A percentile compares a stretch with the other conserved stretches of the same genome.
Evolutionary conservation across 2,329 filamentous ascomycete species (phyloP).

Genomic region (Fusarium sublunatum): DNA sequence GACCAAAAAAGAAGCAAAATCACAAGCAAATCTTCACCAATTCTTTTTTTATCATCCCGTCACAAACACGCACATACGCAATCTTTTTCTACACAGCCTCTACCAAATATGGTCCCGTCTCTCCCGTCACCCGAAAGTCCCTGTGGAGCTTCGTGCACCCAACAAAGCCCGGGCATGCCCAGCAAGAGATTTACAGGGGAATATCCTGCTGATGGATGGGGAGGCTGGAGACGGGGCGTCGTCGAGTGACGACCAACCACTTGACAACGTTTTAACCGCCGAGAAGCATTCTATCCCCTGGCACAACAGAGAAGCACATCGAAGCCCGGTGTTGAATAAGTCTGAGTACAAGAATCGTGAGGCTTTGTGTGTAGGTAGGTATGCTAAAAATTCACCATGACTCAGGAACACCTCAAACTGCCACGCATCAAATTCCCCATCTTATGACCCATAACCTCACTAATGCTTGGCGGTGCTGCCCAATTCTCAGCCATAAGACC

Average conservation of each 20-base stretch:
- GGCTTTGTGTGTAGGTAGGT: too few species aligned
- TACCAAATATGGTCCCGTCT: conserved; percentile 19
- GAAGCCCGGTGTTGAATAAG: conserved; percentile 11
- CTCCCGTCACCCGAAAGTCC: conserved; percentile 13
- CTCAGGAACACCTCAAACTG: conserved; percentile 17
- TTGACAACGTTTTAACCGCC: conserved; percentile 33
- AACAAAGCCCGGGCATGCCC: conserved; percentile 18
- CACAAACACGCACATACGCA: conserved; percentile 20
- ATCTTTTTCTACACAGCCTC: conserved; percentile 30
- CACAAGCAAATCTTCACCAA: conserved; percentile 4
- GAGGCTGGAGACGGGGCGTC: conserved; percentile 26
- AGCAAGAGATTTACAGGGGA: conserved; percentile 28
- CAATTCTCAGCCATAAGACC: conserved; percentile 24
- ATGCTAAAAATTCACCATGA: conserved; percentile 22
- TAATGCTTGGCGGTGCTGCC: conserved; percentile 35
- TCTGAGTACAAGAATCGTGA: background rate
- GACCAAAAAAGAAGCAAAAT: conserved; percentile 6
- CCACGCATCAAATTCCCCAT: conserved; percentile 32
- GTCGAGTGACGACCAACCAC: conserved; percentile 33
- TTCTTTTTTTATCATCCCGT: conserved; percentile 1
- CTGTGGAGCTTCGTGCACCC: conserved; percentile 22
- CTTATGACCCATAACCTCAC: conserved; percentile 17
- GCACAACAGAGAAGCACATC: conserved; percentile 4
- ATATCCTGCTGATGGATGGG: background rate
- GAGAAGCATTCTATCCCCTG: background rate